Evolutionary conservation across 352 stramenopile species (phyloP).

Genomic region (Phytophthora podocarpi): DNA sequence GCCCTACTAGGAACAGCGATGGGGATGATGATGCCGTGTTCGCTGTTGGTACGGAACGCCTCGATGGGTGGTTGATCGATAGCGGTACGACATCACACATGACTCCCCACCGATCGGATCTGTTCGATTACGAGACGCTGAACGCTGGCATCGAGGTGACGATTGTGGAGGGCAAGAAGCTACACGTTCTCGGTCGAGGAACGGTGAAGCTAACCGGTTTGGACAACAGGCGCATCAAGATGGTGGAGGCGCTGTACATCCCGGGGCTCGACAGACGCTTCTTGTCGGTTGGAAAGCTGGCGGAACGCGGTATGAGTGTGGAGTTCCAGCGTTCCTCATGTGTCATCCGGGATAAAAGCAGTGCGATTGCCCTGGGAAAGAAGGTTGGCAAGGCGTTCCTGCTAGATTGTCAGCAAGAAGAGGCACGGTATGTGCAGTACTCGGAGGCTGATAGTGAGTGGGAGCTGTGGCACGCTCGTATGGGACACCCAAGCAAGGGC

Average conservation of each 20-base stretch:
- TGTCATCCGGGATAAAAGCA: no score
- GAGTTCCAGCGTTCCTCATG: no score
- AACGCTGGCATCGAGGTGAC: neutral
- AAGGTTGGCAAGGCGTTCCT: no score
- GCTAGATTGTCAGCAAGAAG: no score
- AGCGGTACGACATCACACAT: slow-evolving; percentile 17
- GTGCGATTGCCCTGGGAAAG: no score
- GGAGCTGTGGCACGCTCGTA: no score
- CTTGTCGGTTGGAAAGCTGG: slow-evolving; percentile 23
- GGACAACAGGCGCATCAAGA: slow-evolving; percentile 1
- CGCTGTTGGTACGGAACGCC: neutral
- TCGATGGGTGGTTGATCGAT: slow-evolving; percentile 15
- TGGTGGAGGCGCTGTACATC: slow-evolving; percentile 15
- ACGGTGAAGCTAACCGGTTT: neutral
- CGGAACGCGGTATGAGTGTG: slow-evolving; percentile 3
- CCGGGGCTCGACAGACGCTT: slow-evolving; percentile 21
- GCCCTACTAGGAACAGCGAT: neutral
- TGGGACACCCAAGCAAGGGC: no score
- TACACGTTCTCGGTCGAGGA: slow-evolving; percentile 6
- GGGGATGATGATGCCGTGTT: neutral
- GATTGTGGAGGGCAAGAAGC: slow-evolving; percentile 16
- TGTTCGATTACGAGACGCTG: slow-evolving; percentile 2
- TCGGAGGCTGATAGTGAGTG: no score
- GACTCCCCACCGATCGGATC: neutral
- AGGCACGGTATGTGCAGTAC: no score